A percentile compares a stretch with the other conserved stretches of the same genome.
Evolutionary conservation across 768 basidiomycete genomes (phyloP).

Genomic region (Flagelloscypha sp.): DNA sequence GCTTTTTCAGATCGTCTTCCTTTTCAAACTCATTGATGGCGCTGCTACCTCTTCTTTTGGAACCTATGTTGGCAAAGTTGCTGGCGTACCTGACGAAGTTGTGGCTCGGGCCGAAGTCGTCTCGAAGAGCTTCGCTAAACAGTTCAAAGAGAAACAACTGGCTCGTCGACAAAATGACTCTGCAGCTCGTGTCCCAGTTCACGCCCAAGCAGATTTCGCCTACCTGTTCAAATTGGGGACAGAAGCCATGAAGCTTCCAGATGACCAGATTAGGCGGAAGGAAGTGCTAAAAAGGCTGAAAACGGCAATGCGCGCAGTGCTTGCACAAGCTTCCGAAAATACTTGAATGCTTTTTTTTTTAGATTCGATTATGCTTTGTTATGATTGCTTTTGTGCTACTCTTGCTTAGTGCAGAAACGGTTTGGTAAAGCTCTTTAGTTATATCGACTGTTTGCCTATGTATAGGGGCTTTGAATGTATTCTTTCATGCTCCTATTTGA

Average conservation of each 20-base stretch:
- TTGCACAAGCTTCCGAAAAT: too few species aligned
- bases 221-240: constrained; percentile 61
- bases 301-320: too few species aligned
- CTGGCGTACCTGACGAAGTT: constrained; percentile 80
- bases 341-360: too few species aligned
- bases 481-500: too few species aligned
- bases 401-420: too few species aligned
- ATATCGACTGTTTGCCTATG: too few species aligned
- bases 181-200: constrained; percentile 59
- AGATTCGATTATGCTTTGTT: too few species aligned
- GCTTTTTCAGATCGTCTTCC: constrained; percentile 66
- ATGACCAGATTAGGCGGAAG: constrained; percentile 41
- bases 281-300: constrained; percentile 52
- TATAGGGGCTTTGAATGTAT: too few species aligned
- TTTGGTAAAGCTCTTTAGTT: too few species aligned
- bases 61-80: constrained; percentile 90
- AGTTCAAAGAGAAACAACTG: constrained; percentile 75
- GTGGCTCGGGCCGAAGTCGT: constrained; percentile 84
- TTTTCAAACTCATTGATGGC: constrained; percentile 89
- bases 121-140: constrained; percentile 76
- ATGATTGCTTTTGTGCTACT: too few species aligned
- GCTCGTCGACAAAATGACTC: constrained; percentile 34
- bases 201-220: constrained; percentile 84
- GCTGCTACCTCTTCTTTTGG: constrained; percentile 87
- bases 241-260: constrained; percentile 44